phyloP scores from a whole-genome alignment of 169 alveolate genomes.

The Plasmodium gonderi region DNA sequence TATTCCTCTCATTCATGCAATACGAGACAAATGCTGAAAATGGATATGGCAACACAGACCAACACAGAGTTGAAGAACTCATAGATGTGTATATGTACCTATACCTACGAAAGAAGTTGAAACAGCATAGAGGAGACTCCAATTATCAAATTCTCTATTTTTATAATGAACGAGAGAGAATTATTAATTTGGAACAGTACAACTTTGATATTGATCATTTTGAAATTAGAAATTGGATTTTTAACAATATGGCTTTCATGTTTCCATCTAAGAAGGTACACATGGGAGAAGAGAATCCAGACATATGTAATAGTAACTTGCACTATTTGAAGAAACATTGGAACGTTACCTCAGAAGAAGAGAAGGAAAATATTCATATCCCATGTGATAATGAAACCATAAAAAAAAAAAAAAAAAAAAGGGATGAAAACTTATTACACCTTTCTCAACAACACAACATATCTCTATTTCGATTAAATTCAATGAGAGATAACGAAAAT shows the following conservation, averaged over 20 bases:
- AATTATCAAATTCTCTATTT: constrained; percentile 27
- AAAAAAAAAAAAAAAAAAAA: background rate
- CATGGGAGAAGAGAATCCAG: background rate
- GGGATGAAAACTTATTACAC: background rate
- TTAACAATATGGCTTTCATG: constrained; percentile 28
- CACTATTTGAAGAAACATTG: background rate
- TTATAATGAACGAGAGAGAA: constrained; percentile 10
- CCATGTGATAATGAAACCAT: background rate
- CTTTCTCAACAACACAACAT: constrained; percentile 17
- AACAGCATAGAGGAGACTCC: background rate
- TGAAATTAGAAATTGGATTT: constrained; percentile 25
- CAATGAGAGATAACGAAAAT: constrained; percentile 3
- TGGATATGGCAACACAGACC: no score
- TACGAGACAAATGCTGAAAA: background rate
- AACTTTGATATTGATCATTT: constrained; percentile 11
- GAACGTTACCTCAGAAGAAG: background rate
- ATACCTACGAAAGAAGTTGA: constrained; percentile 23
- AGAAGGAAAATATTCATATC: background rate
- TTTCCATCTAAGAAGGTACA: constrained; percentile 1
- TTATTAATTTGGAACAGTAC: constrained; percentile 11
- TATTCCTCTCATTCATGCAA: constrained; percentile 21
- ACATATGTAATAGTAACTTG: background rate
- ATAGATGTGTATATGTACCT: constrained; percentile 33
- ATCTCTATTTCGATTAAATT: constrained; percentile 38
- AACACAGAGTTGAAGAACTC: background rate